phyloP scores from a whole-genome alignment of 2,329 filamentous ascomycete genomes.

The Phoma sp. region DNA sequence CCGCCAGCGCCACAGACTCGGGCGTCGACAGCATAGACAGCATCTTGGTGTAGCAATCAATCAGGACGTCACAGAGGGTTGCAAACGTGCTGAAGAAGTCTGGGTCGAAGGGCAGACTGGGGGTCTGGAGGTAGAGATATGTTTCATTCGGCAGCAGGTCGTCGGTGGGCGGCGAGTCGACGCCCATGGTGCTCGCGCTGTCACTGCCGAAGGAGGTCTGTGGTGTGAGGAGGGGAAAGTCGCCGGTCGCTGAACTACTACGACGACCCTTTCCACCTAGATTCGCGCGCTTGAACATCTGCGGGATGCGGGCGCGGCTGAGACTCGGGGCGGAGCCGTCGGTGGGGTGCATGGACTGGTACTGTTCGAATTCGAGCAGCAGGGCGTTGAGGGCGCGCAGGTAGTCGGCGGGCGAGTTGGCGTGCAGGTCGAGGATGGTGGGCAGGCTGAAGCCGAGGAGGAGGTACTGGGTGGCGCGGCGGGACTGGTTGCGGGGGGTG shows the following conservation, averaged over 20 bases:
- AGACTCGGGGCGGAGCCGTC: constrained; percentile 75
- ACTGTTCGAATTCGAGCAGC: constrained; percentile 90
- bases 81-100: constrained; percentile 98
- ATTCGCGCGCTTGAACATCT: constrained; percentile 58
- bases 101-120: constrained; percentile 90
- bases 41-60: constrained; percentile 87
- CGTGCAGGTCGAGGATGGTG: constrained; percentile 86
- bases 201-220: constrained; percentile 36
- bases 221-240: constrained; percentile 32
- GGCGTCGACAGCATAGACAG: constrained; percentile 78
- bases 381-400: constrained; percentile 85
- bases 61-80: constrained; percentile 92
- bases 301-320: constrained; percentile 73
- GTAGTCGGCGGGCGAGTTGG: constrained; percentile 81
- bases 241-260: constrained; percentile 67
- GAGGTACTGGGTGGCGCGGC: constrained; percentile 92
- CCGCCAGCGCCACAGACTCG: constrained; percentile 49
- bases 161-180: constrained; percentile 42
- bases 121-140: constrained; percentile 89
- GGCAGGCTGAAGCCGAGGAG: constrained; percentile 92
- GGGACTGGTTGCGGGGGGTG: constrained; percentile 80
- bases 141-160: constrained; percentile 71
- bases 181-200: constrained; percentile 14
- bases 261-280: constrained; percentile 54
- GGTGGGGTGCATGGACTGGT: constrained; percentile 84